These are phyloP conservation scores for Alternaria angustiovoidea DNA, from an alignment of 2,329 filamentous ascomycete genomes.

Conservation along the genomic window DNA sequence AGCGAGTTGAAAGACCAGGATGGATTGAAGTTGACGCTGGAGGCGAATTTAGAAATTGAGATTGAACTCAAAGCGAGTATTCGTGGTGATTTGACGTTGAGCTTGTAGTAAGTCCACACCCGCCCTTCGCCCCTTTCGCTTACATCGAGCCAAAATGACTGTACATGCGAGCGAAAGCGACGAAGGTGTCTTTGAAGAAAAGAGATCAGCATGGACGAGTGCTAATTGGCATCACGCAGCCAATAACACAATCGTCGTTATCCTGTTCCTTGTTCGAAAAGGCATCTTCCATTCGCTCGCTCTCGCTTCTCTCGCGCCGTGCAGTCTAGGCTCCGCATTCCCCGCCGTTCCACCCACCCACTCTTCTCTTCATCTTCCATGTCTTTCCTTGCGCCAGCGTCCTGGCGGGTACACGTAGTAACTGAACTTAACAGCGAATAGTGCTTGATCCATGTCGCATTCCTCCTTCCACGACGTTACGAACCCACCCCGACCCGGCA, in stretches of 20 bases:
- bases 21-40: conserved; percentile 74
- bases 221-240: conserved; percentile 28
- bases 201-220: conserved; percentile 7
- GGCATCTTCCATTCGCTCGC: background rate
- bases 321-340: background rate
- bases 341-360: background rate
- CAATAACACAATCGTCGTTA: conserved; percentile 16
- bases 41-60: conserved; percentile 82
- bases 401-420: conserved; percentile 17
- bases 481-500: conserved; percentile 5
- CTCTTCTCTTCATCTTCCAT: background rate
- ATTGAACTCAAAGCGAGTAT: conserved; percentile 87
- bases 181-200: conserved; percentile 1
- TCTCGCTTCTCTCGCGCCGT: background rate
- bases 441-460: conserved; percentile 26
- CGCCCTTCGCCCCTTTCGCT: conserved; percentile 16
- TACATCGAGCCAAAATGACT: conserved; percentile 15
- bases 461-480: conserved; percentile 1
- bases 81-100: conserved; percentile 81
- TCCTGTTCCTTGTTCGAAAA: background rate
- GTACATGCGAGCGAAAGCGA: conserved; percentile 18
- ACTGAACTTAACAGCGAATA: conserved; percentile 36
- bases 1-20: conserved; percentile 63
- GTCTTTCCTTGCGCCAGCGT: conserved; percentile 7
- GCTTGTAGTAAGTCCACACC: conserved; percentile 71